phyloP scores from a whole-genome alignment of 208 protist genomes.

The Herpetomonas tarakana region DNA sequence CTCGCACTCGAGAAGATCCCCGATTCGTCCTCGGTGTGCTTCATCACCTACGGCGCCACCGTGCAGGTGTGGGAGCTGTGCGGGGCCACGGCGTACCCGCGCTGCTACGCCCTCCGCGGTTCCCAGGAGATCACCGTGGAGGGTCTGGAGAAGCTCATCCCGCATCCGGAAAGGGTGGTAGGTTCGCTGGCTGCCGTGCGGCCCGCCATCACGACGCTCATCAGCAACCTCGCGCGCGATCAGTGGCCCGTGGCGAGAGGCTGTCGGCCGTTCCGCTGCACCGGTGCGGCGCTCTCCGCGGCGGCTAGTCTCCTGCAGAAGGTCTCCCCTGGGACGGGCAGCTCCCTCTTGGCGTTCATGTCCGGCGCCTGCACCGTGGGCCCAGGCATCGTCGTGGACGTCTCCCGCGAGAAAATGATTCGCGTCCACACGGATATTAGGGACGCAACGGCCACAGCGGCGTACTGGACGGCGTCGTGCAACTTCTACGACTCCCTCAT shows the following conservation, averaged over 20 bases:
- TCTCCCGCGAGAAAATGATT: slow-evolving; percentile 94
- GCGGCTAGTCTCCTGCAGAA: slow-evolving; percentile 94
- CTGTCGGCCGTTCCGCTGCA: slow-evolving; percentile 94
- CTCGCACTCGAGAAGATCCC: slow-evolving; percentile 93
- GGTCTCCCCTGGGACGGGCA: slow-evolving; percentile 86
- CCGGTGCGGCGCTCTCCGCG: slow-evolving; percentile 95
- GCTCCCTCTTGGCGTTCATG: slow-evolving; percentile 95
- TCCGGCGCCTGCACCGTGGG: slow-evolving; percentile 95
- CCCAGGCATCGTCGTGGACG: slow-evolving; percentile 92
- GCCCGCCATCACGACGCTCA: slow-evolving; percentile 76
- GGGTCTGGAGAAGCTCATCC: slow-evolving; percentile 42
- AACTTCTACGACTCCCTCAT: slow-evolving; percentile 95
- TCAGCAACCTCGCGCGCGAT: slow-evolving; percentile 95
- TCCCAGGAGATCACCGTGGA: slow-evolving; percentile 69
- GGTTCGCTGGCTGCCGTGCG: slow-evolving; percentile 64
- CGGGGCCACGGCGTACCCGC: slow-evolving; percentile 68
- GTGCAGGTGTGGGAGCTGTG: slow-evolving; percentile 89
- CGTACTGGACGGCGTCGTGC: slow-evolving; percentile 74
- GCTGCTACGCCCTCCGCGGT: slow-evolving; percentile 79
- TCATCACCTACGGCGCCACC: slow-evolving; percentile 98
- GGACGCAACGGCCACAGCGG: slow-evolving; percentile 64
- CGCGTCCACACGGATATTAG: slow-evolving; percentile 97
- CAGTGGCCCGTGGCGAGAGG: slow-evolving; percentile 94
- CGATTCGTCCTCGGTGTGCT: slow-evolving; percentile 88
- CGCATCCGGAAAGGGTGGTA: slow-evolving; percentile 64